Conservation (phyloP, 2,329 filamentous ascomycete genomes). For the Penicillium psychrosexuale region DNA sequence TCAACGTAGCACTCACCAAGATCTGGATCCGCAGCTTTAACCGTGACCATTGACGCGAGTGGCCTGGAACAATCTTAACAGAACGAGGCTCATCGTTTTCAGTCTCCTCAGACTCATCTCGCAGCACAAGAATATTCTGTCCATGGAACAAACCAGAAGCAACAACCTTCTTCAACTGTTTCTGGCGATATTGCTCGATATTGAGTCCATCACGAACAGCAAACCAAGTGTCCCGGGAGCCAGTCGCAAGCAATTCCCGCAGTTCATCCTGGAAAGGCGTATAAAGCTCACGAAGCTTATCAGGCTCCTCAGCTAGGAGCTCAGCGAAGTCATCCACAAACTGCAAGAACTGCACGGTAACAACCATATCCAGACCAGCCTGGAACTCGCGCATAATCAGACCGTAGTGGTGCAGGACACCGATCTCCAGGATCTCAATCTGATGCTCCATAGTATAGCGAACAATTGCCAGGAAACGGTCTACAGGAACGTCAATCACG, state of each 20-base stretch:
- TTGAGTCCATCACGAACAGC: constrained; percentile 7
- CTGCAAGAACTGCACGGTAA: constrained; percentile 30
- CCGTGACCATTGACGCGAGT: neutral
- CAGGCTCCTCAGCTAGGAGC: constrained; percentile 3
- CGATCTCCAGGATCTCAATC: constrained; percentile 17
- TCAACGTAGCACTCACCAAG: neutral
- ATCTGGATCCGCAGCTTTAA: neutral
- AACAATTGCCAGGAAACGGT: constrained; percentile 24
- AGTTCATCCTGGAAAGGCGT: constrained; percentile 21
- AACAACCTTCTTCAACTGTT: constrained; percentile 1
- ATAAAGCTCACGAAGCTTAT: constrained; percentile 12
- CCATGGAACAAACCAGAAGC: constrained; percentile 1
- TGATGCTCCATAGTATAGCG: constrained; percentile 17
- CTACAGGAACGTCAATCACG: constrained; percentile 22
- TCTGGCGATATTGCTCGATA: constrained; percentile 7
- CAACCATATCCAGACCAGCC: constrained; percentile 33
- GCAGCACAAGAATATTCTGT: neutral
- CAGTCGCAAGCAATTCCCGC: constrained; percentile 25
- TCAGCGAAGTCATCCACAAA: constrained; percentile 31
- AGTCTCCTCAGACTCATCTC: neutral
- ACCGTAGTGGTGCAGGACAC: constrained; percentile 26
- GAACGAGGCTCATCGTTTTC: neutral
- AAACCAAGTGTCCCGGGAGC: constrained; percentile 32
- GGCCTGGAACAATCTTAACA: neutral
- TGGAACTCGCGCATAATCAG: constrained; percentile 17